These are phyloP conservation scores for Blastobotrys aristatus DNA, from an alignment of 1,139 yeast species.

Conservation along the genomic window DNA sequence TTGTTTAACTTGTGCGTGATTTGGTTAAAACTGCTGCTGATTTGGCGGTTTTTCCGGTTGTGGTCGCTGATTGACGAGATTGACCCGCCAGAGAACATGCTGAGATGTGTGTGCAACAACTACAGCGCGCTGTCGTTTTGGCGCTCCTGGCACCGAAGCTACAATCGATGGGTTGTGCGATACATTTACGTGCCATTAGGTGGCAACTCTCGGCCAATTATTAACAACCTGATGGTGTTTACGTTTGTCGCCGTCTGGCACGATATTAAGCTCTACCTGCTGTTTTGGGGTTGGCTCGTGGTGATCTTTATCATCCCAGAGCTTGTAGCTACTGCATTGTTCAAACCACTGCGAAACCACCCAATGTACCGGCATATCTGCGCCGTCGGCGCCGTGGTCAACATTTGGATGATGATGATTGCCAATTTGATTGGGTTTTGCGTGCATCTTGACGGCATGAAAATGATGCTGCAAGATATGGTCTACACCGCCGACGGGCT, in stretches of 20 bases:
- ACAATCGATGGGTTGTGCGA: slow-evolving; percentile 81
- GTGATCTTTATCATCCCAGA: slow-evolving; percentile 90
- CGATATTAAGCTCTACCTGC: slow-evolving; percentile 78
- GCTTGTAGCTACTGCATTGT: slow-evolving; percentile 49
- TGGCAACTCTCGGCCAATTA: slow-evolving; percentile 59
- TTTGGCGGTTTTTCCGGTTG: slow-evolving; percentile 92
- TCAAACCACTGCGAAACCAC: slow-evolving; percentile 16
- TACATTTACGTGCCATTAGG: slow-evolving; percentile 84
- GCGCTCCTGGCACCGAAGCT: slow-evolving; percentile 99
- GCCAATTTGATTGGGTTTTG: slow-evolving; percentile 95
- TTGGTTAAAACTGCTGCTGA: slow-evolving; percentile 85
- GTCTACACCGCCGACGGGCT: slow-evolving; percentile 66
- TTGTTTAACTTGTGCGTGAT: slow-evolving; percentile 82
- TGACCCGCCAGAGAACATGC: slow-evolving; percentile 98
- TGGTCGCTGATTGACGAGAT: slow-evolving; percentile 91
- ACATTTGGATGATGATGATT: slow-evolving; percentile 97
- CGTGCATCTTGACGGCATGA: slow-evolving; percentile 81
- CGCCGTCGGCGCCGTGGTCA: slow-evolving; percentile 80
- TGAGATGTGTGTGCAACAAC: slow-evolving; percentile 91
- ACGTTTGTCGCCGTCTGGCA: slow-evolving; percentile 99
- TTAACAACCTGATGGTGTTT: slow-evolving; percentile 82
- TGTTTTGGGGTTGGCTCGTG: slow-evolving; percentile 95
- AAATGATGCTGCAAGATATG: slow-evolving; percentile 60
- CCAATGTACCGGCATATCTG: slow-evolving; percentile 65
- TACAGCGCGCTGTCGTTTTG: slow-evolving; percentile 90